Conservation (phyloP, 192 early-diverging fungal genomes). For the Coemansia sp. region DNA sequence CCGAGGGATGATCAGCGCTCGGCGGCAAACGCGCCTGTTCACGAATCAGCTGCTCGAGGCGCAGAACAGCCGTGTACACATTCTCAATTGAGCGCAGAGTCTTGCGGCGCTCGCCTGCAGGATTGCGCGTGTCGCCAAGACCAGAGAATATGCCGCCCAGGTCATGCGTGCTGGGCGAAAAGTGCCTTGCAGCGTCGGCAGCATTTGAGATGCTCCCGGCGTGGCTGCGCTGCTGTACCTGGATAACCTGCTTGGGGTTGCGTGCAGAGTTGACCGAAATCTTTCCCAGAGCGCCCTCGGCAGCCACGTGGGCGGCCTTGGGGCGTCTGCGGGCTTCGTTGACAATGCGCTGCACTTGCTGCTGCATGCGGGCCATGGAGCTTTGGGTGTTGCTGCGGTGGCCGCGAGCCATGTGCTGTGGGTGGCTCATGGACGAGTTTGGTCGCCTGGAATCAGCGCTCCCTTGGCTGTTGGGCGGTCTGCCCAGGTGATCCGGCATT, state of each 20-base stretch:
- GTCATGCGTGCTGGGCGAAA: slow-evolving; percentile 27
- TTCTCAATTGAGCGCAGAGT: slow-evolving; percentile 71
- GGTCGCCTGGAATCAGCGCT: slow-evolving; percentile 4
- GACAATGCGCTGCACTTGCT: slow-evolving; percentile 95
- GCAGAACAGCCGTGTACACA: slow-evolving; percentile 72
- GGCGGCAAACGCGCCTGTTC: slow-evolving; percentile 53
- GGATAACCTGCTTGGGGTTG: slow-evolving; percentile 84
- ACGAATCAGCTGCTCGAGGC: slow-evolving; percentile 80
- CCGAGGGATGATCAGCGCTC: slow-evolving; percentile 24
- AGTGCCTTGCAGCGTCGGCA: not conserved
- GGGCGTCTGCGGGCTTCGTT: slow-evolving; percentile 85
- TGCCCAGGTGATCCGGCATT: not conserved
- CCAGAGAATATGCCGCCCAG: slow-evolving; percentile 24
- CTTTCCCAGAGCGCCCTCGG: slow-evolving; percentile 94
- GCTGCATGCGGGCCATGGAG: slow-evolving; percentile 75
- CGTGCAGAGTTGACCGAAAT: slow-evolving; percentile 84
- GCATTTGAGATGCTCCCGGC: slow-evolving; percentile 20
- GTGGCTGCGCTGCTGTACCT: slow-evolving; percentile 56
- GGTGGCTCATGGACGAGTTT: slow-evolving; percentile 1
- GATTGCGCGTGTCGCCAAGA: slow-evolving; percentile 48
- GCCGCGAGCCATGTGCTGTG: slow-evolving; percentile 18
- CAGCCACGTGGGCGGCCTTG: slow-evolving; percentile 76
- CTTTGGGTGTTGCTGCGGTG: slow-evolving; percentile 45
- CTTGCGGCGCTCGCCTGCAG: slow-evolving; percentile 54
- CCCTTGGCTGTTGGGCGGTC: slow-evolving; percentile 1